phyloP scores from a whole-genome alignment of 495 filamentous ascomycete genomes.

The Aspergillus saccharolyticus region DNA sequence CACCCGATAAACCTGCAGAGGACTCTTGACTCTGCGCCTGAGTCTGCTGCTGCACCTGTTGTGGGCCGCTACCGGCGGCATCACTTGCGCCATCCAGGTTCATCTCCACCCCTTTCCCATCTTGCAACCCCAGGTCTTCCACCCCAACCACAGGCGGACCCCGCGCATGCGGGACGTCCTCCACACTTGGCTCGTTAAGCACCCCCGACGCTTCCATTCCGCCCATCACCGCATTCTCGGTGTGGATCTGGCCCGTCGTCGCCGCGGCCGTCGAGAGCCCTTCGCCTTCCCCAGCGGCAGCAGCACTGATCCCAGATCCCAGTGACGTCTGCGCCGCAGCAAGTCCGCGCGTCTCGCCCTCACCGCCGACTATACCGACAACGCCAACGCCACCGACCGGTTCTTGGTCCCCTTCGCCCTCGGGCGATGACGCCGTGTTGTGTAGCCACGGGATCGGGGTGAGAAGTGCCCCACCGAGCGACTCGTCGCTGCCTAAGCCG shows the following conservation, averaged over 20 bases:
- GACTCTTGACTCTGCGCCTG: conserved; percentile 8
- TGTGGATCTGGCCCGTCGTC: conserved; percentile 8
- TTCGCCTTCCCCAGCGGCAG: conserved; percentile 14
- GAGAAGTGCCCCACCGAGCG: conserved; percentile 81
- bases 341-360: not conserved
- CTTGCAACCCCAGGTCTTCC: conserved; percentile 81
- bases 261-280: conserved; percentile 3
- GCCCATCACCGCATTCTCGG: conserved; percentile 25
- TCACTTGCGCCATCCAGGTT: conserved; percentile 18
- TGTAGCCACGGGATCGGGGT: conserved; percentile 90
- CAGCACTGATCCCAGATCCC: not conserved
- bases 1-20: not conserved
- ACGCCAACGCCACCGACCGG: no score
- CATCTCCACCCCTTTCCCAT: conserved; percentile 45
- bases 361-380: not conserved
- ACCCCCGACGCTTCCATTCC: conserved; percentile 16
- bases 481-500: conserved; percentile 74
- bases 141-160: conserved; percentile 79
- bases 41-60: conserved; percentile 11
- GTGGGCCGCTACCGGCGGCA: not conserved
- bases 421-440: conserved; percentile 33
- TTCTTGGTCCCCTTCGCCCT: conserved; percentile 17
- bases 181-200: conserved; percentile 24
- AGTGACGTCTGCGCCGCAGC: not conserved
- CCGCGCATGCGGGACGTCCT: conserved; percentile 71